Conservation (phyloP, 192 early-diverging fungal species). For the Backusella tarrabulga region DNA sequence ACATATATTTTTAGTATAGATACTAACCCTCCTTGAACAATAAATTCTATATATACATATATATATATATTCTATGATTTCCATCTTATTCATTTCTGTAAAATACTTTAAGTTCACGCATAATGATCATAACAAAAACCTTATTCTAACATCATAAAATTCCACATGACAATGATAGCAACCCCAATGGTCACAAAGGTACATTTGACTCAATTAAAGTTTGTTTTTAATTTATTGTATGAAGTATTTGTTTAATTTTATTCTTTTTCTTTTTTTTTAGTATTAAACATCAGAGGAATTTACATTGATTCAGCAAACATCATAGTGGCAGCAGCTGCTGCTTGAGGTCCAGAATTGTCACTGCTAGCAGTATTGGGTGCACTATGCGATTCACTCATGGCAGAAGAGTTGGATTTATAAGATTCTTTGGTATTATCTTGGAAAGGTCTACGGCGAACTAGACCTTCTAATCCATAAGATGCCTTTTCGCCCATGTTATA, state of each 20-base stretch:
- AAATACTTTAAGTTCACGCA: no score
- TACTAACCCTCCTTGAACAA: no score
- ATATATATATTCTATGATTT: no score
- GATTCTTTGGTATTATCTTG: neutral
- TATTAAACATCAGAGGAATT: neutral
- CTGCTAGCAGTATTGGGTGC: neutral
- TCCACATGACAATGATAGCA: neutral
- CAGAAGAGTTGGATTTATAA: neutral
- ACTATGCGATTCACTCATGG: neutral
- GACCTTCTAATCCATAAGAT: neutral
- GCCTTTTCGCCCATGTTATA: conserved; percentile 16
- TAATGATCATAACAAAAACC: neutral
- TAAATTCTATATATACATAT: no score
- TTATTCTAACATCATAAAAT: neutral
- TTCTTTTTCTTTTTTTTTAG: neutral
- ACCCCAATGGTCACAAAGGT: neutral
- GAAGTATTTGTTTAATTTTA: no score
- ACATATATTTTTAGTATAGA: no score
- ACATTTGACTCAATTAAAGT: neutral
- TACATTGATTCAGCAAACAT: conserved; percentile 21
- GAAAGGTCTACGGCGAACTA: neutral
- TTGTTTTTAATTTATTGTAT: neutral
- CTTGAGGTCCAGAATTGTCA: neutral
- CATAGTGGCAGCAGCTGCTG: conserved; percentile 19
- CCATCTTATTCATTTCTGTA: no score